Conservation (phyloP, 345 rosid genomes). For the Bretschneidera sinensis region DNA sequence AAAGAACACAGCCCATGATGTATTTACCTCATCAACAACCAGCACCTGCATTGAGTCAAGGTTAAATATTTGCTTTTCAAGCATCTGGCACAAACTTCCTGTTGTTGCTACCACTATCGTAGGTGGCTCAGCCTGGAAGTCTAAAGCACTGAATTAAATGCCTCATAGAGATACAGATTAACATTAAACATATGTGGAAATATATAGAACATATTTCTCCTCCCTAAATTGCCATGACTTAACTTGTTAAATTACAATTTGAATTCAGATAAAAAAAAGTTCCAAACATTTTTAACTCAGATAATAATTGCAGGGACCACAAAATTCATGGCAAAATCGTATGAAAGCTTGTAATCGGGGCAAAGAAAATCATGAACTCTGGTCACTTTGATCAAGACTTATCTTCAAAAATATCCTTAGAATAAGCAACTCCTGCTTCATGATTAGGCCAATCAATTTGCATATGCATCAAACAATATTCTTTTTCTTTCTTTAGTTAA, state of each 20-base stretch:
- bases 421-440: no score
- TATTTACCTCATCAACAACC: slow-evolving; percentile 84
- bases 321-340: not conserved
- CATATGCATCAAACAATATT: not conserved
- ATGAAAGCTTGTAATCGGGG: not conserved
- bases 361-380: not conserved
- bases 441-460: not conserved
- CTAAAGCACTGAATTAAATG: slow-evolving; percentile 9
- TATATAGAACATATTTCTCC: not conserved
- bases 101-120: slow-evolving; percentile 79
- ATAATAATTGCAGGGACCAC: not conserved
- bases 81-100: slow-evolving; percentile 77
- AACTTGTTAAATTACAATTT: not conserved
- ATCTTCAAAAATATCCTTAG: no score
- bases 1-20: not conserved
- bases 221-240: not conserved
- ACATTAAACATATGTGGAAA: no score
- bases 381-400: no score
- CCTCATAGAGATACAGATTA: slow-evolving; percentile 3
- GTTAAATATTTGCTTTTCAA: slow-evolving; percentile 67
- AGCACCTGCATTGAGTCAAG: slow-evolving; percentile 64
- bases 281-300: not conserved
- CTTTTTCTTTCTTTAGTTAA: not conserved
- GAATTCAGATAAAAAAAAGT: not conserved
- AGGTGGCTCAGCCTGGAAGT: slow-evolving; percentile 91